Percentiles rank a stretch among this genome's conserved stretches.
phyloP scores from a whole-genome alignment of 1,284 basidiomycete genomes.

The Hymenochaete sp. region DNA sequence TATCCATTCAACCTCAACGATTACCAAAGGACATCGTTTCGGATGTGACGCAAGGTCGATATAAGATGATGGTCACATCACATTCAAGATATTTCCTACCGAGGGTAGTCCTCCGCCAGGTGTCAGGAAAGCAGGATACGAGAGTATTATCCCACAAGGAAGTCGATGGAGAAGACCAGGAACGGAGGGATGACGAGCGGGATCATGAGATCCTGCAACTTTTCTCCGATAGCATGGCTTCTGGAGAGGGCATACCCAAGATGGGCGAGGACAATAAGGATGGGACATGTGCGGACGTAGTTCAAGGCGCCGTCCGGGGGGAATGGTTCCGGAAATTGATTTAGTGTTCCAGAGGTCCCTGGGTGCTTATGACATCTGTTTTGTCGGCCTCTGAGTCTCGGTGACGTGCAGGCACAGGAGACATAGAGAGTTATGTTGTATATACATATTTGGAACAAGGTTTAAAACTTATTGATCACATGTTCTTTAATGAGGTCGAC shows the following conservation, averaged over 20 bases:
- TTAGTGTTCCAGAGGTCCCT: too few relatives aligned
- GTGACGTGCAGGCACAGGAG: too few relatives aligned
- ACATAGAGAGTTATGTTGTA: too few relatives aligned
- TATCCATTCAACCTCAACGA: conserved; percentile 13
- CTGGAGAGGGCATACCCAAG: conserved; percentile 4
- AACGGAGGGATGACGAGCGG: not conserved
- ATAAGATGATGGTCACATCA: conserved; percentile 6
- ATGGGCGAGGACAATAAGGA: conserved; percentile 16
- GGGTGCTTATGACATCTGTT: too few relatives aligned
- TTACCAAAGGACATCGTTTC: too few relatives aligned
- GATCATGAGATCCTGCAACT: conserved; percentile 9
- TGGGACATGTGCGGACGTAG: not conserved
- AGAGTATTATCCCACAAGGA: not conserved
- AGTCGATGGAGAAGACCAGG: conserved; percentile 2
- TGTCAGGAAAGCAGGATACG: too few relatives aligned
- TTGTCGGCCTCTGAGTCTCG: too few relatives aligned
- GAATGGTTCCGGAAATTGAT: conserved; percentile 10
- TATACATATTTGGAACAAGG: too few relatives aligned
- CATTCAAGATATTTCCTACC: conserved; percentile 13
- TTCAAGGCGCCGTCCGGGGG: conserved; percentile 11
- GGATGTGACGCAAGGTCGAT: not conserved
- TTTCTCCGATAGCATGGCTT: conserved; percentile 12
- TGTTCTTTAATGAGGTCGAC: too few relatives aligned
- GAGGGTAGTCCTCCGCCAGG: conserved; percentile 8
- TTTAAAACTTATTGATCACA: too few relatives aligned